Base-by-base conservation (phyloP, 1,284 basidiomycete genomes). In the Heliocybe sulcata region DNA sequence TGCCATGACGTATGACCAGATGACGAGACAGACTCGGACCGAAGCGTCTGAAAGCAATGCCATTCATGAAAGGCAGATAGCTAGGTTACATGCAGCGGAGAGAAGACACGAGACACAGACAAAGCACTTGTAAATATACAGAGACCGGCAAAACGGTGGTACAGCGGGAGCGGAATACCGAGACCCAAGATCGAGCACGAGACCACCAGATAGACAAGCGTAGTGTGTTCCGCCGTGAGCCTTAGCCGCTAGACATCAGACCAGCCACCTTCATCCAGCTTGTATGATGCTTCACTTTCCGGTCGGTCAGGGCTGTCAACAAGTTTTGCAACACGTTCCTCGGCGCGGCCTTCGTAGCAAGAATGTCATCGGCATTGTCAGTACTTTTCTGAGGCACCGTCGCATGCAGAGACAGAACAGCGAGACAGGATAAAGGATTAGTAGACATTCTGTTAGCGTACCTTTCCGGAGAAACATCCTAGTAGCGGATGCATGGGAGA, bases 291-390 rank as follows among this genome's bases (percentile, higher is more conserved):
- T 71, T 95, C 92, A 61, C 90, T 92, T 71, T 95, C 92, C 8
- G 92, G 91, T 61, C 87, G 81, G 66, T 96, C 94, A 3, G 94
- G 94, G 63, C 90, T 94, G 67, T 97, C 94, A 42, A 94, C 90
- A 2, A 97, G 78, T 67, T 96, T 97, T n/a, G 93, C 93, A 27
- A 96, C 92, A 56, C 94, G 87, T 72, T 97, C 94, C 67, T 96
- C 94, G 3, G 91, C 94, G 48, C 93, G 85, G 59, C 94, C 92
- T 90, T 61, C 20, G 50, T 22, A 25, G 31, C 19, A 45, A 16
- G 26, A 42, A 27, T 29, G n/a, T 27, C 67, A 27, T 65, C n/a
- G 16, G 38, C 16, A 42, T 16, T 20, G 38, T 42, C 38, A 42
- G 38, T 67, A 16, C 65, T 66, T 53, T 33, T 52, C 35, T 33